Conservation (phyloP, 495 filamentous ascomycete genomes). For the Viridothelium virens region DNA sequence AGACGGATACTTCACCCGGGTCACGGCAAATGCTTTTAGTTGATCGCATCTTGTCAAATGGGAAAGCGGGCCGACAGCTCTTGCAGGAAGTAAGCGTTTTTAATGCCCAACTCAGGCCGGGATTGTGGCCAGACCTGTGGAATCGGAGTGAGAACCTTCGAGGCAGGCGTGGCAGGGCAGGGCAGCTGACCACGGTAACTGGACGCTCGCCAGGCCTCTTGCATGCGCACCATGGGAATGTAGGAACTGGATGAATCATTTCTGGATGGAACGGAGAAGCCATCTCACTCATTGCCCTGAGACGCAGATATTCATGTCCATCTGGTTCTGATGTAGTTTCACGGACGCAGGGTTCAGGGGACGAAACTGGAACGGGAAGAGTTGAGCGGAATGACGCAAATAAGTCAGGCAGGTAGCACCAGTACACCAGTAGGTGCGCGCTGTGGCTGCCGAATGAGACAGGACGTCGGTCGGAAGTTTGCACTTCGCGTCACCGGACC, state of each 20-base stretch:
- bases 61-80: not conserved
- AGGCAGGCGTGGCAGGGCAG: not conserved
- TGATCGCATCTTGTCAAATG: not conserved
- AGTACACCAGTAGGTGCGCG: not conserved
- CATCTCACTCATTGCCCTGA: not conserved
- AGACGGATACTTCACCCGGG: too few species aligned
- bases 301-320: not conserved
- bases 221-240: not conserved
- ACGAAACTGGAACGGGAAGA: not conserved
- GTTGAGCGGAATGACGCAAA: constrained; percentile 4
- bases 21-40: not conserved
- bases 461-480: too few species aligned
- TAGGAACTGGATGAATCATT: not conserved
- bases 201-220: not conserved
- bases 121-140: not conserved
- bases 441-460: constrained; percentile 5
- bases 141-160: too few species aligned
- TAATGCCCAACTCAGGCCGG: constrained; percentile 1
- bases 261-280: not conserved
- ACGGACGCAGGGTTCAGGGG: not conserved
- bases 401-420: too few species aligned
- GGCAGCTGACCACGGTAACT: not conserved
- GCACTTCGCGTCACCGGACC: too few species aligned
- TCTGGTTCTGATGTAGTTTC: not conserved
- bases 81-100: not conserved